Percentiles rank a stretch among this genome's conserved stretches.
Conservation (phyloP, 2,329 filamentous ascomycete genomes). For the Pezicula neosporulosa region DNA sequence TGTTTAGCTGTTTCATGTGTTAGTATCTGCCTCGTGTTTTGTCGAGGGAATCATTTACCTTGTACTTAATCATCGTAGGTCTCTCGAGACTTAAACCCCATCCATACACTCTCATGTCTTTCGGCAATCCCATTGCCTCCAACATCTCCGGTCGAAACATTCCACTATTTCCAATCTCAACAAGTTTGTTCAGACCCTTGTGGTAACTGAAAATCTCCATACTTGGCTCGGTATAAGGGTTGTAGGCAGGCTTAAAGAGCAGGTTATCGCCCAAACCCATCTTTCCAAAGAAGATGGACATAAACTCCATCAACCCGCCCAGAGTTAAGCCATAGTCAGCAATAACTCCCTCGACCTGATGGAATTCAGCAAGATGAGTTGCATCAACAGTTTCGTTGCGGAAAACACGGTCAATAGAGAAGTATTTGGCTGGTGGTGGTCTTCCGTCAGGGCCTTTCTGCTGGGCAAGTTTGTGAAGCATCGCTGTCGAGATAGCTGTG, state of each 20-base stretch:
- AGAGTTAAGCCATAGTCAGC: constrained; percentile 92
- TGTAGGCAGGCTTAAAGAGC: constrained; percentile 96
- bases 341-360: constrained; percentile 98
- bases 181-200: constrained; percentile 81
- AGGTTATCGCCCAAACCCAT: constrained; percentile 80
- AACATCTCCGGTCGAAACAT: constrained; percentile 99
- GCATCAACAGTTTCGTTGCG: constrained; percentile 96
- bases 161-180: constrained; percentile 96
- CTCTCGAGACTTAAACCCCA: constrained; percentile 90
- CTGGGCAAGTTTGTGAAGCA: constrained; percentile 84
- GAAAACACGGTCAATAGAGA: constrained; percentile 98
- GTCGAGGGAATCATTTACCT: constrained; percentile 14
- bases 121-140: constrained; percentile 88
- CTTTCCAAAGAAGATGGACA: constrained; percentile 93
- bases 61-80: constrained; percentile 71
- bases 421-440: constrained; percentile 77
- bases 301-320: constrained; percentile 89
- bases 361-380: constrained; percentile 96
- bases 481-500: constrained; percentile 84
- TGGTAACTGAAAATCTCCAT: constrained; percentile 99
- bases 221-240: constrained; percentile 90
- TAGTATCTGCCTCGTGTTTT: constrained; percentile 3
- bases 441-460: constrained; percentile 70
- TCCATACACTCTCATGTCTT: constrained; percentile 89
- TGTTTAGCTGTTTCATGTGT: constrained; percentile 50